These are phyloP conservation scores for Populus simonii DNA, from an alignment of 345 rosid genomes.

Conservation along the genomic window DNA sequence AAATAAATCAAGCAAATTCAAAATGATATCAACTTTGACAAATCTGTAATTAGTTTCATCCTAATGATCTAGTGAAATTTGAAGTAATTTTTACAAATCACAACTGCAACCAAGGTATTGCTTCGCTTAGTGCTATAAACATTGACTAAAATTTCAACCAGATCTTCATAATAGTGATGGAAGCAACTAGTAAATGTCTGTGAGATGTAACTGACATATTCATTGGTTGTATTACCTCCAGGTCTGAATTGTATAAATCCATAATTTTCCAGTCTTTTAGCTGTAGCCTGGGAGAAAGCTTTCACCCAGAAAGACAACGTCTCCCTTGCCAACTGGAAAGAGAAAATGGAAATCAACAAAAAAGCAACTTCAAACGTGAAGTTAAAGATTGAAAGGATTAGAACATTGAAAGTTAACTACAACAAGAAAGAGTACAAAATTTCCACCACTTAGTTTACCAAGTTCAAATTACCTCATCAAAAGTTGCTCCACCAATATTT, in stretches of 20 bases:
- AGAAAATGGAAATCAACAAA: constrained; percentile 15
- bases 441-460: not conserved
- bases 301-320: constrained; percentile 96
- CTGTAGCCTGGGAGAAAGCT: constrained; percentile 96
- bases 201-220: constrained; percentile 4
- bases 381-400: not conserved
- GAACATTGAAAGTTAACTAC: not conserved
- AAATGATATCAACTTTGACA: not conserved
- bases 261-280: constrained; percentile 90
- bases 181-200: not conserved
- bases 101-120: not conserved
- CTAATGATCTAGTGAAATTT: not conserved
- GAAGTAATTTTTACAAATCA: not conserved
- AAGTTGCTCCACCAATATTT: constrained; percentile 78
- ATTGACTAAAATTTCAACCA: not conserved
- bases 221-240: constrained; percentile 64
- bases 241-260: constrained; percentile 94
- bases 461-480: constrained; percentile 64
- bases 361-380: not conserved
- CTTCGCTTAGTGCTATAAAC: not conserved
- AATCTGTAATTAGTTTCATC: not conserved
- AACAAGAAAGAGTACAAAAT: not conserved
- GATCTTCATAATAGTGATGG: not conserved
- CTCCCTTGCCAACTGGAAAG: constrained; percentile 86
- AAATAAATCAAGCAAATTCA: not conserved